These are phyloP conservation scores for Cryptococcus sp. DNA, from an alignment of 1,284 basidiomycete genomes.

Conservation along the genomic window DNA sequence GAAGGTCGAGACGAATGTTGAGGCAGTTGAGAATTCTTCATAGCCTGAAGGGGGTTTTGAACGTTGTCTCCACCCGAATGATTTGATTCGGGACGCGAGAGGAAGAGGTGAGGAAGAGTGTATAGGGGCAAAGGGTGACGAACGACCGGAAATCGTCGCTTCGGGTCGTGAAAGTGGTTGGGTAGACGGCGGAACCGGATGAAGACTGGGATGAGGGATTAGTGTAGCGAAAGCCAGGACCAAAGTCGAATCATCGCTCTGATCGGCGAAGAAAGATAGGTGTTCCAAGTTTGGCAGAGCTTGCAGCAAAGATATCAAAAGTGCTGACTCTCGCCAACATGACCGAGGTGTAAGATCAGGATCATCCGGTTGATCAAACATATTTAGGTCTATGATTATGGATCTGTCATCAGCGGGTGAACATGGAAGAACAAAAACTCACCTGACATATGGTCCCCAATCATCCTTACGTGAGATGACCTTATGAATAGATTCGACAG, in stretches of 20 bases:
- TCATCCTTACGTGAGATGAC: slow-evolving; percentile 10
- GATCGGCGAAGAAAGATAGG: slow-evolving; percentile 43
- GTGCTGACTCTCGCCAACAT: slow-evolving; percentile 38
- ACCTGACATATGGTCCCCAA: slow-evolving; percentile 23
- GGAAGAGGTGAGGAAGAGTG: slow-evolving; percentile 10
- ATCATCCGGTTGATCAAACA: slow-evolving; percentile 34
- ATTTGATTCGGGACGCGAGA: slow-evolving; percentile 25
- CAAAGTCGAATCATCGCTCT: slow-evolving; percentile 41
- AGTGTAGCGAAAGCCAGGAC: slow-evolving; percentile 33
- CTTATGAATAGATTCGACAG: slow-evolving; percentile 21
- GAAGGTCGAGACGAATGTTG: slow-evolving; percentile 36
- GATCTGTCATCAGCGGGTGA: slow-evolving; percentile 12
- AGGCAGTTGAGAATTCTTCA: slow-evolving; percentile 28
- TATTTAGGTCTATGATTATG: slow-evolving; percentile 40
- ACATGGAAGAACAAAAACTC: slow-evolving; percentile 2
- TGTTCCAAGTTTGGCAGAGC: slow-evolving; percentile 36
- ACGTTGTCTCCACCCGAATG: slow-evolving; percentile 44
- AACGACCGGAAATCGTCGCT: background rate
- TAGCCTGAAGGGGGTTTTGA: slow-evolving; percentile 21
- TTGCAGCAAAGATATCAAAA: slow-evolving; percentile 27
- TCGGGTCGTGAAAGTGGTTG: background rate
- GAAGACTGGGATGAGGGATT: slow-evolving; percentile 27
- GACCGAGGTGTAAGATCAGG: slow-evolving; percentile 15
- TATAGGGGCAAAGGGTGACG: background rate
- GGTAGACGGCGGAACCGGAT: slow-evolving; percentile 17